phyloP scores from a whole-genome alignment of 139 green algal species.

The Chlorella sp. region DNA sequence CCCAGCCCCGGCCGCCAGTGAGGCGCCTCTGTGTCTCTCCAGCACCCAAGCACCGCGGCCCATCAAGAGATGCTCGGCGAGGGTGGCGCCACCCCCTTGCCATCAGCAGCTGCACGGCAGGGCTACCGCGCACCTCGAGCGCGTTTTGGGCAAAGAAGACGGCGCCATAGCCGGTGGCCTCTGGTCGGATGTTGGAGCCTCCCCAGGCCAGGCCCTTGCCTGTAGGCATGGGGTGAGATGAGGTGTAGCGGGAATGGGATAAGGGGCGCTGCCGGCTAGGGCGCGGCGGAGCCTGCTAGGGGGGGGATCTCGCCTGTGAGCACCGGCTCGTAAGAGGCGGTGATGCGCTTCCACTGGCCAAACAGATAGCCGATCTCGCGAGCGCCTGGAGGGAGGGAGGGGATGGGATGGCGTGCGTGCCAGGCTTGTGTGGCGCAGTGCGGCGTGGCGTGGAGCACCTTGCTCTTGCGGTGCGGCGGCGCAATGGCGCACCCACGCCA shows the following conservation, averaged over 20 bases:
- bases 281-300: too few relatives aligned
- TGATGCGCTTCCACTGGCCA: slow-evolving; percentile 87
- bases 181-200: slow-evolving; percentile 76
- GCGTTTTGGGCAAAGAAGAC: slow-evolving; percentile 76
- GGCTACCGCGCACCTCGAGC: slow-evolving; percentile 43
- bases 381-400: neutral
- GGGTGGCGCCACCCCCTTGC: too few relatives aligned
- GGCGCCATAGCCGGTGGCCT: slow-evolving; percentile 83
- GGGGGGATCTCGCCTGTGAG: slow-evolving; percentile 85
- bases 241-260: too few relatives aligned
- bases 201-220: too few relatives aligned
- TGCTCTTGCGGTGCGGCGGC: too few relatives aligned
- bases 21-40: too few relatives aligned
- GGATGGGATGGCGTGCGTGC: too few relatives aligned
- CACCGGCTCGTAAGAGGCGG: slow-evolving; percentile 54
- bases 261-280: too few relatives aligned
- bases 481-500: slow-evolving; percentile 53
- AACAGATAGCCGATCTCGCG: slow-evolving; percentile 84
- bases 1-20: too few relatives aligned
- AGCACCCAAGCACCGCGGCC: too few relatives aligned
- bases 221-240: too few relatives aligned
- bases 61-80: too few relatives aligned
- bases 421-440: neutral
- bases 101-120: slow-evolving; percentile 29
- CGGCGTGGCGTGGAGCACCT: neutral